phyloP scores from a whole-genome alignment of 805 yeast species.

The Hanseniaspora occidentalis region DNA sequence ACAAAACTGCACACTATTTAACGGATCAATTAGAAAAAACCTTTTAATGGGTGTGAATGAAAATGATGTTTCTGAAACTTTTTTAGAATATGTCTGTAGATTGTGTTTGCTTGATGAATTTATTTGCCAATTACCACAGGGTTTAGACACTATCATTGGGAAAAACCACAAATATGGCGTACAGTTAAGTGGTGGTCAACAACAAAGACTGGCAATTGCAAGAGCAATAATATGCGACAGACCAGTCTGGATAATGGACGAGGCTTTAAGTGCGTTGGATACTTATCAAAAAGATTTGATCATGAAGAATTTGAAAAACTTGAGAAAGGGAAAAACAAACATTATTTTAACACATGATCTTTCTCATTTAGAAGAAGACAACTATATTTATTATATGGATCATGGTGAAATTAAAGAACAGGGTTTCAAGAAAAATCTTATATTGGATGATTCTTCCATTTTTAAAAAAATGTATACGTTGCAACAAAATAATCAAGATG shows the following conservation, averaged over 20 bases:
- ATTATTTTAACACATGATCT: constrained; percentile 73
- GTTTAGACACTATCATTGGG: constrained; percentile 41
- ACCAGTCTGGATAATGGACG: constrained; percentile 74
- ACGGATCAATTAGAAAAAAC: constrained; percentile 50
- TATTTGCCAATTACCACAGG: constrained; percentile 36
- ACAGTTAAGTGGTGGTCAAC: constrained; percentile 80
- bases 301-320: constrained; percentile 36
- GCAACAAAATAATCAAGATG: neutral
- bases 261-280: constrained; percentile 76
- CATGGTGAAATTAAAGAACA: constrained; percentile 41
- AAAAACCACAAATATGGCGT: constrained; percentile 19
- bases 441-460: constrained; percentile 3
- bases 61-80: constrained; percentile 14
- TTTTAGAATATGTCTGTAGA: constrained; percentile 32
- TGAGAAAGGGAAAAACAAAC: constrained; percentile 65
- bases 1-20: constrained; percentile 56
- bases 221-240: constrained; percentile 66
- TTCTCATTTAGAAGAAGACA: constrained; percentile 41
- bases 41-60: constrained; percentile 37
- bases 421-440: constrained; percentile 29
- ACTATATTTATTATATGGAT: constrained; percentile 45
- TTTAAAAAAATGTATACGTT: constrained; percentile 2
- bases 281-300: constrained; percentile 31
- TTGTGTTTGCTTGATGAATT: constrained; percentile 42
- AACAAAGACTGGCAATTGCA: constrained; percentile 73